These are phyloP conservation scores for Fonsecaea multimorphosa DNA, from an alignment of 2,329 filamentous ascomycete species.

Conservation along the genomic window DNA sequence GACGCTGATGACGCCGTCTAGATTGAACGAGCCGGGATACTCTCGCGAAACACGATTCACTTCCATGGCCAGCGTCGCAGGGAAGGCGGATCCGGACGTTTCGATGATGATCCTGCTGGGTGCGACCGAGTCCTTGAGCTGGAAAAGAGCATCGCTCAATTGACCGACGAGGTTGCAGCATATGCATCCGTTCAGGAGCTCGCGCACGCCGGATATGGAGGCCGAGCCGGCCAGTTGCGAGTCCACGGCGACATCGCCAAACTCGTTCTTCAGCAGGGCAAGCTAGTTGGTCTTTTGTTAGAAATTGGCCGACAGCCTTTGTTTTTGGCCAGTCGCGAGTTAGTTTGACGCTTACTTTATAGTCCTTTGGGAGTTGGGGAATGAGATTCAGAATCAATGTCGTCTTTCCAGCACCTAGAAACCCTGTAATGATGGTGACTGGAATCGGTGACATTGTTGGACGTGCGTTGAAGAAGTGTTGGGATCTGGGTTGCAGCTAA, in stretches of 20 bases:
- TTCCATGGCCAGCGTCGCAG: slow-evolving; percentile 88
- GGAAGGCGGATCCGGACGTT: slow-evolving; percentile 86
- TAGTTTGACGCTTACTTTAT: slow-evolving; percentile 52
- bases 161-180: slow-evolving; percentile 98
- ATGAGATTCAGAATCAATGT: slow-evolving; percentile 93
- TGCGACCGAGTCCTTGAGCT: slow-evolving; percentile 65
- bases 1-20: slow-evolving; percentile 88
- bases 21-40: slow-evolving; percentile 64
- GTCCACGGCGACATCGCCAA: slow-evolving; percentile 92
- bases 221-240: slow-evolving; percentile 83
- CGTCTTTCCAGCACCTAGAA: slow-evolving; percentile 94
- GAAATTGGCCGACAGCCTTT: no score
- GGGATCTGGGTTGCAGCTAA: no score
- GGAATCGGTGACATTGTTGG: slow-evolving; percentile 72
- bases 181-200: slow-evolving; percentile 95
- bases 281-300: slow-evolving; percentile 63
- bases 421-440: slow-evolving; percentile 94
- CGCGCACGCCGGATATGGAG: slow-evolving; percentile 86
- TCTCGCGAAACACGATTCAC: slow-evolving; percentile 79
- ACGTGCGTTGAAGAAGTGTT: not conserved
- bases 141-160: slow-evolving; percentile 76
- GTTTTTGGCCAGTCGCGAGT: not conserved
- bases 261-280: slow-evolving; percentile 96
- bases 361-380: slow-evolving; percentile 83
- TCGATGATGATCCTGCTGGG: slow-evolving; percentile 93